phyloP scores from a whole-genome alignment of 2,329 filamentous ascomycete genomes.

The Metarhizium rileyi region DNA sequence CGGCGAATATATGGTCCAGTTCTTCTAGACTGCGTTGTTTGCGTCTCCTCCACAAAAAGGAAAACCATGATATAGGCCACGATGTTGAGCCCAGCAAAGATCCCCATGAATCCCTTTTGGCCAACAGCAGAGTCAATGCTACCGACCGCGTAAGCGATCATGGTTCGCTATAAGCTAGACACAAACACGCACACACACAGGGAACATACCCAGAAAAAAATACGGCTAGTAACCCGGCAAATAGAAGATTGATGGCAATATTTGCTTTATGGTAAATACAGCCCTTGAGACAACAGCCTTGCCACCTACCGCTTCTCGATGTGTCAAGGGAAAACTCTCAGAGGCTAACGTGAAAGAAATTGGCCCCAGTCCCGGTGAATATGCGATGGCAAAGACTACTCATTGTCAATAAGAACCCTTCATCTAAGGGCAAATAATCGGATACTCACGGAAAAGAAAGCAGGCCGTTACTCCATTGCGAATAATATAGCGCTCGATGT shows the following conservation, averaged over 20 bases:
- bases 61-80: slow-evolving; percentile 36
- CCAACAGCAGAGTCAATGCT: slow-evolving; percentile 15
- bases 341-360: slow-evolving; percentile 41
- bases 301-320: slow-evolving; percentile 31
- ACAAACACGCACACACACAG: background rate
- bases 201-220: slow-evolving; percentile 24
- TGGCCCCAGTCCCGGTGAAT: slow-evolving; percentile 33
- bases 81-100: slow-evolving; percentile 38
- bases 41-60: slow-evolving; percentile 33
- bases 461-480: slow-evolving; percentile 23
- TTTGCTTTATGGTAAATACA: background rate
- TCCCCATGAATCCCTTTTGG: slow-evolving; percentile 28
- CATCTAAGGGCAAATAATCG: background rate
- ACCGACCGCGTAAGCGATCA: background rate
- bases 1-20: slow-evolving; percentile 28
- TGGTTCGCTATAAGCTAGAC: background rate
- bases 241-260: slow-evolving; percentile 35
- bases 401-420: background rate
- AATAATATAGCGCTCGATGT: slow-evolving; percentile 11
- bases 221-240: slow-evolving; percentile 35
- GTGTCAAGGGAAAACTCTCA: slow-evolving; percentile 39
- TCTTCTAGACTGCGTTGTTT: slow-evolving; percentile 30
- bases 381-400: slow-evolving; percentile 29
- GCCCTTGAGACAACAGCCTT: too few relatives aligned
- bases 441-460: slow-evolving; percentile 23